Evolutionary conservation across 805 yeast species (phyloP), one percentile per base, ranked within the genome.

Genomic region (Kodamaea laetipori): DNA sequence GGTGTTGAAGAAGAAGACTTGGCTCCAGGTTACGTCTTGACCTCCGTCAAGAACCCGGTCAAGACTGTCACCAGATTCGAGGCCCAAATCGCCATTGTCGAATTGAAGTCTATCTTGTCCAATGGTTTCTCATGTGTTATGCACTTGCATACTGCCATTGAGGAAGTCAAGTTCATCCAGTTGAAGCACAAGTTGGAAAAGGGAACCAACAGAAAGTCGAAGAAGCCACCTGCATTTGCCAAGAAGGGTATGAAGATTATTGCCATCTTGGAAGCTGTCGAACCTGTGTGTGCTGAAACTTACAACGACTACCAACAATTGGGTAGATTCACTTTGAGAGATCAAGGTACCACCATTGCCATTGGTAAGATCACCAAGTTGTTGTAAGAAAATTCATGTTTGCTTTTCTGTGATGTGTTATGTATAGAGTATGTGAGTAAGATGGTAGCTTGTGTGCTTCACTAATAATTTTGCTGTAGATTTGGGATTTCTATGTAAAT

Each of bases 71-170:
- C 95, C 17, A 80, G 77, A 55, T 94, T 94, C 62, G 96, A 89
- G 71, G 98, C 98, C 4, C 96, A 92, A 69, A 80, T 94, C 52
- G 98, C 97, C 44, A 87, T 94, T 69, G 97, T 94, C 46, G 99
- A 94, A 72, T 81, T 94, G 67, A 90, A 87, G 71, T 86, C 96
- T 13, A 94, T 94, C 60, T 75, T 94, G 60, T 87, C 99, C 4
- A 82, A 95, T 40, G 99, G 99, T 45, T 94, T 82, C 75, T 82
- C 97, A 10, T 94, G 98, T 78, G 97, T 94, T 44, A 92, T 94
- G 97, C 99, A 94, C 63, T 85, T 94, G 56, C 99, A 94, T 74
- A 89, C 98, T 39, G 98, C 98, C 44, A 90, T 92, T 55, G 98
- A 94, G 71, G 99, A 94, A 69, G 96, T 94, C 41, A 77, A 77